Conservation (phyloP, 352 stramenopile species). For the Phytopythium sindhum region DNA sequence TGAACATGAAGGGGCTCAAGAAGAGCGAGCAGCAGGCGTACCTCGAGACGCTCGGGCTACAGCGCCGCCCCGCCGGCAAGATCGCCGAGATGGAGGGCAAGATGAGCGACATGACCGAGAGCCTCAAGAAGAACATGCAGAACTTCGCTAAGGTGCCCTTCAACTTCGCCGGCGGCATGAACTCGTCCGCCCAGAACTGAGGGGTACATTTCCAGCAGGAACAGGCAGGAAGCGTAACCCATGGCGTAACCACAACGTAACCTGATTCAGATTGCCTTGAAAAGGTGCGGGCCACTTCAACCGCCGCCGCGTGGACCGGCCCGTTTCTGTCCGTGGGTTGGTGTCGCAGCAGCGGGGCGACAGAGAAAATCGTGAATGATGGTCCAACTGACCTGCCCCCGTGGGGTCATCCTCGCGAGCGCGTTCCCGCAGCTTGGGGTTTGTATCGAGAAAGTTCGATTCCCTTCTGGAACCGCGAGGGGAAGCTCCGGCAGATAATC, state of each 20-base stretch:
- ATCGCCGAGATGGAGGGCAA: slow-evolving; percentile 84
- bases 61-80: slow-evolving; percentile 58
- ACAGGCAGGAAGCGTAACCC: background rate
- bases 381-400: background rate
- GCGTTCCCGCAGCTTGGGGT: background rate
- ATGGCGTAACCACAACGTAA: background rate
- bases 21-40: slow-evolving; percentile 67
- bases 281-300: slow-evolving; percentile 7
- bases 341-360: slow-evolving; percentile 3
- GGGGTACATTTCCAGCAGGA: background rate
- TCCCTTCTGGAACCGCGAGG: background rate
- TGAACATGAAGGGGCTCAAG: slow-evolving; percentile 93
- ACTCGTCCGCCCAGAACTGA: slow-evolving; percentile 8
- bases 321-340: background rate
- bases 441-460: slow-evolving; percentile 8
- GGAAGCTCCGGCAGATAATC: background rate
- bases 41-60: slow-evolving; percentile 63
- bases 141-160: slow-evolving; percentile 80
- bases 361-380: slow-evolving; percentile 6
- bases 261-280: background rate
- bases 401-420: background rate
- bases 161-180: slow-evolving; percentile 44
- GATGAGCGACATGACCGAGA: slow-evolving; percentile 86
- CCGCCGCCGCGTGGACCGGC: background rate
- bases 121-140: slow-evolving; percentile 85